phyloP scores from a whole-genome alignment of 192 early-diverging fungal species.

The Coemansia sp. region DNA sequence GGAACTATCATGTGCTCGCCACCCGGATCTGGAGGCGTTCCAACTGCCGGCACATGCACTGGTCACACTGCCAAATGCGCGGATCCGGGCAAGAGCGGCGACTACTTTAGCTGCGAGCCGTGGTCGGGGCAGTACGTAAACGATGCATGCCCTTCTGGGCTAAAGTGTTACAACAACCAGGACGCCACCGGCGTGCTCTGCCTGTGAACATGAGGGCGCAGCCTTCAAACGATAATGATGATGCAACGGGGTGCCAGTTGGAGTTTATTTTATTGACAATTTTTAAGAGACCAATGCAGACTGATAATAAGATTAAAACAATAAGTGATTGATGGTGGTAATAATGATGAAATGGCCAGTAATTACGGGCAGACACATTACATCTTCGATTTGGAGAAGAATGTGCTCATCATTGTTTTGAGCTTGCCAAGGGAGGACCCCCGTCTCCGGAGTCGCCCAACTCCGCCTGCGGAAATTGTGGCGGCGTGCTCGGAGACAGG shows the following conservation, averaged over 20 bases:
- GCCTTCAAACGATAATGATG: background rate
- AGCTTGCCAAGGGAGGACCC: conserved; percentile 19
- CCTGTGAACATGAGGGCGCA: background rate
- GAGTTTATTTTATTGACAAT: background rate
- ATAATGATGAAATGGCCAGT: background rate
- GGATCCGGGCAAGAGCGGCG: conserved; percentile 18
- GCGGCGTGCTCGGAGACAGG: background rate
- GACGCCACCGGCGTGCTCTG: conserved; percentile 27
- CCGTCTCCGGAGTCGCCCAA: conserved; percentile 11
- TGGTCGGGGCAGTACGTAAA: conserved; percentile 41
- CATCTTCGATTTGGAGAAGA: conserved; percentile 9
- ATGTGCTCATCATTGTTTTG: conserved; percentile 12
- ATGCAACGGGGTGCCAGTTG: background rate
- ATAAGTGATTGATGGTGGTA: background rate
- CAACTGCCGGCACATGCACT: conserved; percentile 28
- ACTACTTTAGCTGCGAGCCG: conserved; percentile 41
- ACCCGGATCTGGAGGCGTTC: conserved; percentile 41
- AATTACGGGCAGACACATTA: background rate
- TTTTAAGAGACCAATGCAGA: background rate
- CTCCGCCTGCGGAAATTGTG: conserved; percentile 6
- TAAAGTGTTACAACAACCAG: conserved; percentile 39
- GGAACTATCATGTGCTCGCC: conserved; percentile 40
- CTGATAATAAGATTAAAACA: background rate
- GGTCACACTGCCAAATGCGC: conserved; percentile 41
- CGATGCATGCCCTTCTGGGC: conserved; percentile 19